Base-by-base conservation (phyloP, 1,139 yeast species). In the Meyerozyma guilliermondii region DNA sequence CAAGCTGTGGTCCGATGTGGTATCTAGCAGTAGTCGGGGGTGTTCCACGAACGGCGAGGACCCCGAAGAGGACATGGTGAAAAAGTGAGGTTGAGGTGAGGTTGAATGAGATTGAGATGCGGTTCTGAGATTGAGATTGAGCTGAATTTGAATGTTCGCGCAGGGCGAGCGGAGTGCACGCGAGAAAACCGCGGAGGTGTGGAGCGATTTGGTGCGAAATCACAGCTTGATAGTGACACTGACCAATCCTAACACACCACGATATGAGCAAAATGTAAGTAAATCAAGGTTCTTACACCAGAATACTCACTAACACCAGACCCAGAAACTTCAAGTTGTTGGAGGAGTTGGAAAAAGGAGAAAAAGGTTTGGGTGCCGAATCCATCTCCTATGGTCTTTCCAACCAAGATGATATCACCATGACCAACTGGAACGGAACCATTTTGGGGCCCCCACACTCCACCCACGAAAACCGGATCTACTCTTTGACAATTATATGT, bases 261-360 rank as follows among this genome's bases (percentile, higher is more conserved):
- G n/a, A 20, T 6, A 29, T 29, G 33, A 29, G 33, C 11, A 29
- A 29, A 14, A 29, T 29, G 33, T 29, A 29, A 18, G 33, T 29
- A 29, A 2, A 20, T 20, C 22, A 7, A 6, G 7, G 22, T 6
- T 18, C 5, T 18, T n/a, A 4, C 22, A 20, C 22, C 22, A 20
- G 5, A 20, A 20, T 2, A 6, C 51, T 52, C 56, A 31, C 27
- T 27, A 40, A 9, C 39, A 10, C 22, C 49, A 87, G 95, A 39
- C 98, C 98, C 51, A 81, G 98, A 65, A 89, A 89, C 62, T 92
- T 92, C 66, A 87, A 95, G 59, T 77, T 92, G 39, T 75, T 92
- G 50, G 98, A 92, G 68, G 98, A 92, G 66, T 76, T 94, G 51
- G 99, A 94, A 63, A 92, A 91, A 59, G 98, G 98, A 41, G 99